Evolutionary conservation across 345 rosid species (phyloP).

Genomic region (Laguncularia racemosa): DNA sequence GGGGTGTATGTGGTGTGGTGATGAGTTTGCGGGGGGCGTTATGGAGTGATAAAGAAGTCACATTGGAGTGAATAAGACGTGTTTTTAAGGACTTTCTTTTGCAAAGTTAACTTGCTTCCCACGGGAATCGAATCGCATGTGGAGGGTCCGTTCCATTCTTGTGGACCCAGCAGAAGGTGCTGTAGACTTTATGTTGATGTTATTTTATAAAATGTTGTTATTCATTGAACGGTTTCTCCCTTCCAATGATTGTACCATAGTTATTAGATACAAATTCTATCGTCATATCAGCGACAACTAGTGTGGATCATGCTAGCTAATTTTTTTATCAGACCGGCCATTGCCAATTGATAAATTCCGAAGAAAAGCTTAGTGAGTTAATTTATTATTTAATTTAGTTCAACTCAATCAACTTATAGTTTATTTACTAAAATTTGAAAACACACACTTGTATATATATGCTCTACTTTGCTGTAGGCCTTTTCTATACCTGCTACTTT

Average conservation of each 20-base stretch:
- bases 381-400: too few species aligned
- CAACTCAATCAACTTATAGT: too few species aligned
- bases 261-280: not conserved
- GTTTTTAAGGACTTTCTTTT: constrained; percentile 2
- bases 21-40: too few species aligned
- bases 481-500: too few species aligned
- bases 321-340: not conserved
- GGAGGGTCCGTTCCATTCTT: constrained; percentile 21
- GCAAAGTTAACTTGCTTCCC: constrained; percentile 9
- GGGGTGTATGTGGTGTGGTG: too few species aligned
- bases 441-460: too few species aligned
- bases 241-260: constrained; percentile 6
- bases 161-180: constrained; percentile 10
- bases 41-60: constrained; percentile 1
- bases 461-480: too few species aligned
- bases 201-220: not conserved
- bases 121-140: constrained; percentile 25
- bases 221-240: not conserved
- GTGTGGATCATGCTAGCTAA: constrained; percentile 9
- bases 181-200: not conserved
- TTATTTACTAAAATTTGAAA: too few species aligned
- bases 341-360: not conserved
- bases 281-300: not conserved
- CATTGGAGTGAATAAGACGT: constrained; percentile 15
- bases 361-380: too few species aligned